Evolutionary conservation across 2,329 filamentous ascomycete genomes (phyloP).

Genomic region (Neofusicoccum parvum): DNA sequence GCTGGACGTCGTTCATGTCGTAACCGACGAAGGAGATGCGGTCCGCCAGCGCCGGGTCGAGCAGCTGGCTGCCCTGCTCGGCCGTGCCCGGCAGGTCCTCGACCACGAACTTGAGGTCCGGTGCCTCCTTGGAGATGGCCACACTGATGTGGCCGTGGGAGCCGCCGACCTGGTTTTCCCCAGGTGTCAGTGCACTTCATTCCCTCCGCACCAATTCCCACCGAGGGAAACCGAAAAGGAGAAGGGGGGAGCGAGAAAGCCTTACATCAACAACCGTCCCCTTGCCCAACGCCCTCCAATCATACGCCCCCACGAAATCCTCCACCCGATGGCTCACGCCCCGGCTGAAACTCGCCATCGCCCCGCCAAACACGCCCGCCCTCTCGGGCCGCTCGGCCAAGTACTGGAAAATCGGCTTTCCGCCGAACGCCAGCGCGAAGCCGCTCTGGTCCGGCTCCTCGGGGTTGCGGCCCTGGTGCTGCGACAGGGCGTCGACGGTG

Average conservation of each 20-base stretch:
- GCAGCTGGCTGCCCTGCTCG: constrained; percentile 4
- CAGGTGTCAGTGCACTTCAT: no score
- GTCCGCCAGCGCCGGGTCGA: constrained; percentile 24
- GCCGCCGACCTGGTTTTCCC: constrained; percentile 17
- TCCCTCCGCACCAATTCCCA: no score
- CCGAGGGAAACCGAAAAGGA: no score
- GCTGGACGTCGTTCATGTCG: constrained; percentile 62
- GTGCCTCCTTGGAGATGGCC: constrained; percentile 30
- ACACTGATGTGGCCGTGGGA: constrained; percentile 27
- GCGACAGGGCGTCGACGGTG: not conserved
- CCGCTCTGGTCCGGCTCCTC: not conserved
- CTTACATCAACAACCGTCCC: not conserved
- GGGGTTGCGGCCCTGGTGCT: not conserved
- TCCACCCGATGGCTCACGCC: not conserved
- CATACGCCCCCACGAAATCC: not conserved
- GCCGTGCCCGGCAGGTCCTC: constrained; percentile 34
- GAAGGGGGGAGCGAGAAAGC: not conserved
- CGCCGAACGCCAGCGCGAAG: not conserved
- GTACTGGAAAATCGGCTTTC: not conserved
- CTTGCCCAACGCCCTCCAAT: not conserved
- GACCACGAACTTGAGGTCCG: constrained; percentile 34
- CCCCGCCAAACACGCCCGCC: not conserved
- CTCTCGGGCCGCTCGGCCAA: not conserved
- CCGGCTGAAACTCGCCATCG: not conserved
- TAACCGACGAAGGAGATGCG: constrained; percentile 49